phyloP scores from a whole-genome alignment of 2,329 filamentous ascomycete genomes.

The Lizonia empirigonia region DNA sequence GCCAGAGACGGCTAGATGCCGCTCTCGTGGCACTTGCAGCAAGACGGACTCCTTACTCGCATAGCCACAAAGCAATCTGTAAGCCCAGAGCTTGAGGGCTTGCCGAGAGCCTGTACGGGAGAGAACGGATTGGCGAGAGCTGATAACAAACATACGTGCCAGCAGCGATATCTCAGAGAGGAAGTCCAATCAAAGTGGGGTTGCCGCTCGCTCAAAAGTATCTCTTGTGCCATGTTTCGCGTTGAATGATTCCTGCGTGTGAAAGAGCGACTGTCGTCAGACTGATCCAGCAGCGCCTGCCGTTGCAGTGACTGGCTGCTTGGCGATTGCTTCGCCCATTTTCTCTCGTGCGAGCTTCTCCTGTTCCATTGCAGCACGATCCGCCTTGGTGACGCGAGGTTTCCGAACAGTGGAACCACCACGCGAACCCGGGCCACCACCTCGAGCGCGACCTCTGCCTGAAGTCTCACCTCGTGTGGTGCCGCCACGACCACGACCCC shows the following conservation, averaged over 20 bases:
- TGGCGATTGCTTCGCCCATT: conserved; percentile 45
- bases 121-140: not conserved
- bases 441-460: conserved; percentile 53
- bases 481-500: conserved; percentile 61
- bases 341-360: conserved; percentile 79
- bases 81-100: not conserved
- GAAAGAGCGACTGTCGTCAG: not conserved
- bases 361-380: conserved; percentile 78
- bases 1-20: not conserved
- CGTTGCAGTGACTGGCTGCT: conserved; percentile 29
- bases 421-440: conserved; percentile 70
- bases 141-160: not conserved
- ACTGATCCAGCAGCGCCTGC: conserved; percentile 17
- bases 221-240: not conserved
- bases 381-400: conserved; percentile 83
- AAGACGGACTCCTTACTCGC: not conserved
- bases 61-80: not conserved
- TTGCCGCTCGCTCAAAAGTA: not conserved
- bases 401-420: conserved; percentile 77
- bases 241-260: not conserved
- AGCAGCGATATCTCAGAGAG: not conserved
- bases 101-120: not conserved
- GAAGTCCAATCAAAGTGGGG: not conserved
- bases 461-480: conserved; percentile 51
- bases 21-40: not conserved